Evolutionary conservation across 805 yeast species (phyloP).

Genomic region (Wickerhamomyces pijperi): DNA sequence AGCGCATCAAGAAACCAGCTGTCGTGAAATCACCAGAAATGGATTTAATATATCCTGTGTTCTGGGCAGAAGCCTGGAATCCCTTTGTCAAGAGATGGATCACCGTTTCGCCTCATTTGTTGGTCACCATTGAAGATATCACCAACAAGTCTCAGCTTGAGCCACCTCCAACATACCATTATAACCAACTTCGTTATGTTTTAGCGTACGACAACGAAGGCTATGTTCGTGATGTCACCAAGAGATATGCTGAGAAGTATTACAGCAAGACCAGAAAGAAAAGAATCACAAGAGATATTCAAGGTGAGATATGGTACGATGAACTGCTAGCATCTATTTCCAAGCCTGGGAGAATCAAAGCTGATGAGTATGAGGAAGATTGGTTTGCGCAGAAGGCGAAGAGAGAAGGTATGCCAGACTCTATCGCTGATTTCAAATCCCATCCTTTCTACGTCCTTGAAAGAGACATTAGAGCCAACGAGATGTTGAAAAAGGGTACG

Average conservation of each 20-base stretch:
- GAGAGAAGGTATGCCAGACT: constrained; percentile 81
- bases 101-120: constrained; percentile 73
- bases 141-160: constrained; percentile 49
- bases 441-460: constrained; percentile 85
- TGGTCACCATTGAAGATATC: constrained; percentile 51
- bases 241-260: constrained; percentile 62
- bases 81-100: constrained; percentile 61
- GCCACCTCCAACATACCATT: constrained; percentile 52
- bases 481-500: constrained; percentile 50
- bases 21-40: constrained; percentile 8
- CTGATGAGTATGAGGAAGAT: constrained; percentile 39
- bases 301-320: constrained; percentile 47
- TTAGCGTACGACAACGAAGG: constrained; percentile 63
- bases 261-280: constrained; percentile 70
- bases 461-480: constrained; percentile 60
- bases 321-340: constrained; percentile 23
- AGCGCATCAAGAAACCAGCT: background rate
- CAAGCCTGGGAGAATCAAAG: constrained; percentile 8
- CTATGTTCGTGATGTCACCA: constrained; percentile 69
- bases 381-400: constrained; percentile 53
- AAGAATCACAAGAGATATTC: constrained; percentile 51
- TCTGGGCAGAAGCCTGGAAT: constrained; percentile 96
- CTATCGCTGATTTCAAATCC: constrained; percentile 67
- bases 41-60: constrained; percentile 48
- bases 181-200: constrained; percentile 60